Base-by-base conservation (phyloP, 1,284 basidiomycete genomes). In the Malassezia sp. region DNA sequence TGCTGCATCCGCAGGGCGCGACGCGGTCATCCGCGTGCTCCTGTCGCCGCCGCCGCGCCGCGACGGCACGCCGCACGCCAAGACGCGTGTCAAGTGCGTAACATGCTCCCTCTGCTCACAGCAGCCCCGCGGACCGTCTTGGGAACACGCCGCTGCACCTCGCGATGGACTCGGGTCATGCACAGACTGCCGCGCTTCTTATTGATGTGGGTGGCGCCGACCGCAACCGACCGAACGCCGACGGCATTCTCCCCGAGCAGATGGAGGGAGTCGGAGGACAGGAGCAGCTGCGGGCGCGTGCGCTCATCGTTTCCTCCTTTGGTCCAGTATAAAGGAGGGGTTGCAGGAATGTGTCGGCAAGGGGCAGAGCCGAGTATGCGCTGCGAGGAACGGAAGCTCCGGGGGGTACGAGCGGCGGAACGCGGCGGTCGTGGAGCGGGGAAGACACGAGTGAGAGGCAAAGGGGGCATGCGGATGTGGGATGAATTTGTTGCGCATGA, bases 81-180 rank as follows among this genome's bases (percentile, higher is more conserved):
- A 59, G 47, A 60, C 58, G 12, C 44, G 58, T 22, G 54, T 60
- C 23, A 60, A 60, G 56, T 57, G 38, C 37, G 56, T 52, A 5
- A 4, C n/a, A 14, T 15, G 6, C 8, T 33, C 27, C 8, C 42
- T 21, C n/a, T n/a, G n/a, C n/a, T 12, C 32, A 18, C 23, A 21
- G 20, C 53, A 57, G 56, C 38, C 56, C 58, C 22, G 46, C 44
- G 18, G 58, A 60, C 35, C 53, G 58, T 10, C 47, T 58, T 11
- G 46, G 54, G 12, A 59, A 60, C 30, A 60, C 58, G 22, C 58
- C 58, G 27, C 48, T 60, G 39, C 58, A 60, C 33, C 47, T 60
- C 18, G 58, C 58, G 11, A 18, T 60, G 17, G 55, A 60, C 12
- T 59, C 56, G 14, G 58, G 47, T 2, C 45, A 60, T 29, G 50